Percentiles rank a stretch among this genome's conserved stretches.
phyloP scores from a whole-genome alignment of 805 yeast genomes.

The Ogataea nonfermentans region DNA sequence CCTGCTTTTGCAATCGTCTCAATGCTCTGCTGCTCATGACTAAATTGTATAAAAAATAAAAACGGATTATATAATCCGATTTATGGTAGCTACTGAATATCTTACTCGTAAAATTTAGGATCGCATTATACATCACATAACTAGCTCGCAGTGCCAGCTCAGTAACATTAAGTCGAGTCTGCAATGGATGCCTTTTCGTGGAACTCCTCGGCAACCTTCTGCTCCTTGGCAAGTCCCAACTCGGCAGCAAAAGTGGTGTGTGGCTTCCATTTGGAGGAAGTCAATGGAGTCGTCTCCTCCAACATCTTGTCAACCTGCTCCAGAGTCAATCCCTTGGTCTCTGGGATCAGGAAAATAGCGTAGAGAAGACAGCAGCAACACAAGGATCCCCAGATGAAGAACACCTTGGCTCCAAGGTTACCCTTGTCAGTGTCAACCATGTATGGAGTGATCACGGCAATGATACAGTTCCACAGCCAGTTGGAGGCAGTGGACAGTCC shows the following conservation, averaged over 20 bases:
- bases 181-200: constrained; percentile 19
- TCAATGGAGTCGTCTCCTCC: constrained; percentile 36
- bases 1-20: constrained; percentile 19
- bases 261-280: constrained; percentile 37
- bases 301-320: constrained; percentile 68
- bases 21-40: constrained; percentile 50
- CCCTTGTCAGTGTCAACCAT: constrained; percentile 63
- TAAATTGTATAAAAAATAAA: background rate
- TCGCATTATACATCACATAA: background rate
- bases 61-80: too few relatives aligned
- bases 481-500: constrained; percentile 72
- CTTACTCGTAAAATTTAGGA: background rate
- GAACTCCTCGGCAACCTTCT: constrained; percentile 16
- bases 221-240: constrained; percentile 28
- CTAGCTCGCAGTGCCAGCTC: too few relatives aligned
- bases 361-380: constrained; percentile 51
- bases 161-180: constrained; percentile 11
- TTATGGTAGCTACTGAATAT: too few relatives aligned
- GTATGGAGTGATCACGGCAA: constrained; percentile 76
- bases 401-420: constrained; percentile 61
- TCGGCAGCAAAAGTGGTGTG: constrained; percentile 33
- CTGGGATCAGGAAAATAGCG: constrained; percentile 70
- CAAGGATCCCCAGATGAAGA: constrained; percentile 68
- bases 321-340: constrained; percentile 77
- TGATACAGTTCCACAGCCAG: constrained; percentile 75